Percentiles rank a stretch among this genome's conserved stretches.
These are phyloP conservation scores for Alternaria angustiovoidea DNA, from an alignment of 2,329 filamentous ascomycete genomes.

Conservation along the genomic window DNA sequence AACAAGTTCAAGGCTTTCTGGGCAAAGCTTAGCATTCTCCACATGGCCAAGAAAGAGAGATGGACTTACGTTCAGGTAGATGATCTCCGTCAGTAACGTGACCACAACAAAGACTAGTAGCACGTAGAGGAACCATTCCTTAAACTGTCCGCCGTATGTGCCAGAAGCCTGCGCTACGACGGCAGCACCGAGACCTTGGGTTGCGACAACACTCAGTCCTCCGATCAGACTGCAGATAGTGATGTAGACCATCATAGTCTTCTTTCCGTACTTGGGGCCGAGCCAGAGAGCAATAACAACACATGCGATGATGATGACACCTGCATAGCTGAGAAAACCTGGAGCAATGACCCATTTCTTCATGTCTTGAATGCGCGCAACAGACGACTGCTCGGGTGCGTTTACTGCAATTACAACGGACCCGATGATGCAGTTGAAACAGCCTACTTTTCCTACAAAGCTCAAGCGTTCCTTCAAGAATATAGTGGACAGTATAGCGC, in stretches of 20 bases:
- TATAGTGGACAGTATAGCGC: conserved; percentile 88
- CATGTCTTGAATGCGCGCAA: conserved; percentile 90
- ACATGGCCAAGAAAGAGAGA: background rate
- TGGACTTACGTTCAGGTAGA: conserved; percentile 87
- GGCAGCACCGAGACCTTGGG: conserved; percentile 89
- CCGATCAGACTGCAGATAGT: conserved; percentile 96
- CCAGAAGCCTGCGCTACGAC: conserved; percentile 87
- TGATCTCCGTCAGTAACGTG: conserved; percentile 92
- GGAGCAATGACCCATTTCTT: conserved; percentile 84
- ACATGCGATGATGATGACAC: conserved; percentile 79
- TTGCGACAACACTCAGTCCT: conserved; percentile 92
- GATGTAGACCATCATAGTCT: conserved; percentile 97
- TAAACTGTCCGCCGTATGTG: conserved; percentile 77
- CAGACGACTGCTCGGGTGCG: conserved; percentile 84
- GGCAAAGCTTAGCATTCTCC: conserved; percentile 8
- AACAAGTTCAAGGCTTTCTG: conserved; percentile 98
- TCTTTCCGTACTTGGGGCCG: conserved; percentile 89
- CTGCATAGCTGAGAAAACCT: conserved; percentile 84
- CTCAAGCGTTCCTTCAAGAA: conserved; percentile 95
- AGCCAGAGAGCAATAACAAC: conserved; percentile 78
- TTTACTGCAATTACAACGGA: conserved; percentile 95
- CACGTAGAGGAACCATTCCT: conserved; percentile 96
- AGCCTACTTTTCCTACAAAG: conserved; percentile 94
- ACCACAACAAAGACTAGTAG: conserved; percentile 86
- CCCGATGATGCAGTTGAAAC: conserved; percentile 93